phyloP scores from a whole-genome alignment of 78 protist species.

The Dictyostelium citrinum region DNA sequence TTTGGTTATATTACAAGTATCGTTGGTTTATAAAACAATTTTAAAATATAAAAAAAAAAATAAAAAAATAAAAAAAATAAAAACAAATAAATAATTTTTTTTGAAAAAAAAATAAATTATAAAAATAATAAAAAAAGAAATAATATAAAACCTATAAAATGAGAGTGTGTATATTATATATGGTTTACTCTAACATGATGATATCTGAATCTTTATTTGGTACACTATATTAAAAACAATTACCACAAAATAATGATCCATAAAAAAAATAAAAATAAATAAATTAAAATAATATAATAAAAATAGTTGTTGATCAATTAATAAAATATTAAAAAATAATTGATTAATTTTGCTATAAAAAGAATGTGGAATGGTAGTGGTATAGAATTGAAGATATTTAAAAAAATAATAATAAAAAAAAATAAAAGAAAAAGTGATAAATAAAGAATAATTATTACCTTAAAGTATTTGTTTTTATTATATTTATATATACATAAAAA shows the following conservation, averaged over 20 bases:
- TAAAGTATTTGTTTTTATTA: neutral
- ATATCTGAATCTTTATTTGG: neutral
- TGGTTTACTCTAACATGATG: neutral
- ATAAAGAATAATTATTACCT: neutral
- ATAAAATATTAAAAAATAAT: neutral
- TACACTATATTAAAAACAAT: neutral
- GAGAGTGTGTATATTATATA: neutral
- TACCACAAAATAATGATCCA: neutral
- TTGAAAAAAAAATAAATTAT: neutral
- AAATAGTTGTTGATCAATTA: neutral
- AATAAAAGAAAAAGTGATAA: neutral
- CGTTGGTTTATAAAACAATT: neutral
- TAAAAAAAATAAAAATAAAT: too few species aligned
- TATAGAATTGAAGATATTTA: neutral
- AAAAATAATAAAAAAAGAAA: neutral
- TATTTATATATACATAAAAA: too few species aligned
- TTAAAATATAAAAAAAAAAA: too few species aligned
- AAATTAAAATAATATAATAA: neutral
- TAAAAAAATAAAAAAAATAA: neutral
- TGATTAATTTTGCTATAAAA: neutral
- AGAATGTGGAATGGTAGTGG: neutral
- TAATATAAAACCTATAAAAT: neutral
- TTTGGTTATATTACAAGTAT: neutral
- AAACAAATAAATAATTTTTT: neutral
- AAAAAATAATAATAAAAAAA: neutral